Evolutionary conservation across 805 yeast genomes (phyloP), one percentile per base, ranked within the genome.

Genomic region (Wickerhamiella qilinensis): DNA sequence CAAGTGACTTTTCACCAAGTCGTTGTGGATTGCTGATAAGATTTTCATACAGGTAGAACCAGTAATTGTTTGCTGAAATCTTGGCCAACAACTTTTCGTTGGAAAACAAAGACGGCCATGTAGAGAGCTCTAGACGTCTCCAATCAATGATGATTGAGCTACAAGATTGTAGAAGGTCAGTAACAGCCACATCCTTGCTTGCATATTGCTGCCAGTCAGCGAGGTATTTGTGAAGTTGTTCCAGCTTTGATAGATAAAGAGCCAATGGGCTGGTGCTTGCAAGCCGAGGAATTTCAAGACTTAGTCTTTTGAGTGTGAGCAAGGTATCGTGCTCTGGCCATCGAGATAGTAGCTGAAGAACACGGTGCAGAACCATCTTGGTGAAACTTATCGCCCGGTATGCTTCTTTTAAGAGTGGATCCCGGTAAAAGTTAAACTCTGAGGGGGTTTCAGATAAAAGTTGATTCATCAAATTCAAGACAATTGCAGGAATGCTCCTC

Each of bases 321-420:
- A 91, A 59, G 0, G 94, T 84, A 0, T 91, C 91, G 62, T 93
- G 94, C 50, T 93, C 98, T 0, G 97, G 96, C 94, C 95, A 91
- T 51, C 75, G 73, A 20, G 57, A 58, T 11, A 78, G 55, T 11
- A 83, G 55, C 3, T 58, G 59, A 6, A 54, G 45, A 3, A 74
- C 72, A 1, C 71, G 54, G 3, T 62, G 57, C 50, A 65, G 61
- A 3, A 77, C 51, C 4, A 53, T 60, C 24, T 62, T 59, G 9
- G 73, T 59, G 1, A 77, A 51, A 1, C 48, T 51, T 33, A 75
- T 69, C 2, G 93, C 82, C 29, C 55, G 60, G 39, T 67, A 68
- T 2, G 79, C 69, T 50, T 85, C 94, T 7, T 53, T 53, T 4
- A 74, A 62, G 33, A 73, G 69, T 18, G 69, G 63, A 7, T 77